Conservation (phyloP, 331 rosid genomes). For the Telfairia occidentalis region DNA sequence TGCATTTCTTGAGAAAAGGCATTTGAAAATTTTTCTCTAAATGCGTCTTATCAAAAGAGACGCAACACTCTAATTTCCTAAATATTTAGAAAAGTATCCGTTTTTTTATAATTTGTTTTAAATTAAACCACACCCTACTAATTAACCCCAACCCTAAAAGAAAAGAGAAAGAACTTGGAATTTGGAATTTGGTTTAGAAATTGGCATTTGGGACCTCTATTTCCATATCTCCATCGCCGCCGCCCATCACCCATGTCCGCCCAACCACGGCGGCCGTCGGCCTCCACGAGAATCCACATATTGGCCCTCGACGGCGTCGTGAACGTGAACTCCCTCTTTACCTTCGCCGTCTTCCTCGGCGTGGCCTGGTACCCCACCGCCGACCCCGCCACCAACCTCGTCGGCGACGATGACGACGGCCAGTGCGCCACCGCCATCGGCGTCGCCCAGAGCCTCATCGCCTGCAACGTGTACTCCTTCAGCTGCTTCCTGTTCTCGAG, state of each 20-base stretch:
- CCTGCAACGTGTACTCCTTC: slow-evolving; percentile 73
- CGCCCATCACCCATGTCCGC: slow-evolving; percentile 29
- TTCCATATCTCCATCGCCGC: slow-evolving; percentile 4
- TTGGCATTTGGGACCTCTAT: no score
- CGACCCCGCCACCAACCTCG: slow-evolving; percentile 24
- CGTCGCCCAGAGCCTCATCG: slow-evolving; percentile 34
- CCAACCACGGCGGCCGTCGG: slow-evolving; percentile 19
- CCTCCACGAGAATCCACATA: slow-evolving; percentile 54
- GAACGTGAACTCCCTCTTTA: slow-evolving; percentile 78
- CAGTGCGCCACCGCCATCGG: slow-evolving; percentile 35
- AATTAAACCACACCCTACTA: no score
- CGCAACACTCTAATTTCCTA: no score
- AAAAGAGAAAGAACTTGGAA: no score
- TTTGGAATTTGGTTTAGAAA: no score
- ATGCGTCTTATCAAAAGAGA: no score
- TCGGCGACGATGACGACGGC: slow-evolving; percentile 12
- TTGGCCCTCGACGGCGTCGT: slow-evolving; percentile 81
- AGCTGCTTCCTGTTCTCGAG: slow-evolving; percentile 87
- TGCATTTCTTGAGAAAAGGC: no score
- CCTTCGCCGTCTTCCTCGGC: slow-evolving; percentile 75
- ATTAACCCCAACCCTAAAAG: no score
- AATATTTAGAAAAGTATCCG: no score
- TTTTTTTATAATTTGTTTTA: no score
- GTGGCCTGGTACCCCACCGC: slow-evolving; percentile 45
- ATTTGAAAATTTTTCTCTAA: no score